phyloP scores from a whole-genome alignment of 768 basidiomycete species.

The Crassisporium funariophilum region DNA sequence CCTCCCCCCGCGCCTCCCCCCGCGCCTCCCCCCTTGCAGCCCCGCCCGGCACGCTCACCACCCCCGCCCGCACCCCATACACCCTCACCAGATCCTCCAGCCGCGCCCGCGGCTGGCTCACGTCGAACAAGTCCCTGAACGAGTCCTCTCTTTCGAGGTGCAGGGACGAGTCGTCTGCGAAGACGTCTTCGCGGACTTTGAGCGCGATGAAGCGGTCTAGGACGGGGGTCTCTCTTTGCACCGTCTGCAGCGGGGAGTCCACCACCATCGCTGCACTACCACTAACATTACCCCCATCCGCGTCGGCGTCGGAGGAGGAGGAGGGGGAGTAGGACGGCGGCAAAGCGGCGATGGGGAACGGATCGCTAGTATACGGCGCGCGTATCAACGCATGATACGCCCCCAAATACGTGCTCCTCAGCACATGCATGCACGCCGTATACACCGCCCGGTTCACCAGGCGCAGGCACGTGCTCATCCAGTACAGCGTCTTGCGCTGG shows the following conservation, averaged over 20 bases:
- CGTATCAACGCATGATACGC: constrained; percentile 65
- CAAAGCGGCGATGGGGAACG: constrained; percentile 54
- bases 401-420: constrained; percentile 74
- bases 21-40: not conserved
- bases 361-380: constrained; percentile 74
- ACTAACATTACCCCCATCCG: constrained; percentile 16
- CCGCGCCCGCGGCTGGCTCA: constrained; percentile 70
- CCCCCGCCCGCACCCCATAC: constrained; percentile 42
- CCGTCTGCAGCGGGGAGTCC: constrained; percentile 40
- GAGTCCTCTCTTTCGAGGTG: constrained; percentile 76
- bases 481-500: constrained; percentile 70
- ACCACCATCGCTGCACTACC: constrained; percentile 29
- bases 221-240: constrained; percentile 73
- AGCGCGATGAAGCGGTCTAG: constrained; percentile 81
- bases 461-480: constrained; percentile 65
- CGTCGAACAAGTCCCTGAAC: constrained; percentile 79
- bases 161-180: constrained; percentile 71
- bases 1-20: constrained; percentile 1
- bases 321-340: constrained; percentile 24
- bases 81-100: constrained; percentile 72
- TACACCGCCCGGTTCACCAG: constrained; percentile 69
- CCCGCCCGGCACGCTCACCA: constrained; percentile 33
- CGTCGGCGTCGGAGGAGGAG: constrained; percentile 18
- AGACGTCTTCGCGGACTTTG: constrained; percentile 79
- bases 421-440: constrained; percentile 81